A percentile compares a stretch with the other conserved stretches of the same genome.
phyloP scores from a whole-genome alignment of 805 yeast genomes.

The Candida koratica region DNA sequence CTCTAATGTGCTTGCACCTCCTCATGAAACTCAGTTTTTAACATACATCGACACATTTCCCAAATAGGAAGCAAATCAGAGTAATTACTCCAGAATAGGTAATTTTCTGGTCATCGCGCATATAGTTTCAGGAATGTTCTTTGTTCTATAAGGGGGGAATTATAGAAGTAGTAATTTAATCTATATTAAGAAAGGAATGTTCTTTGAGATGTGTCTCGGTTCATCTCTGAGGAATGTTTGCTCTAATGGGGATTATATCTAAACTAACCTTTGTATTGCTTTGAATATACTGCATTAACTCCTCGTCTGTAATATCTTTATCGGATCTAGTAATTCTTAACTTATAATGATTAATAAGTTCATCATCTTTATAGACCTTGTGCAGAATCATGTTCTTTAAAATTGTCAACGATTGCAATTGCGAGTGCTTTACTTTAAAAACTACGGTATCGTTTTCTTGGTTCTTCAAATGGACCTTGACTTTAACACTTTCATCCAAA shows the following conservation, averaged over 20 bases:
- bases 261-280: conserved; percentile 23
- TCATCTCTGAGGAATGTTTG: too few relatives aligned
- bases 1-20: too few relatives aligned
- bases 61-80: too few relatives aligned
- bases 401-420: conserved; percentile 22
- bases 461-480: conserved; percentile 25
- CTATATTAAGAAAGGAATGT: too few relatives aligned
- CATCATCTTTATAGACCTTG: conserved; percentile 30
- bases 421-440: conserved; percentile 21
- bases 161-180: too few relatives aligned
- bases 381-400: conserved; percentile 25
- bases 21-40: too few relatives aligned
- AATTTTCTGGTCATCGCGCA: too few relatives aligned
- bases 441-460: conserved; percentile 29
- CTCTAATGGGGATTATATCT: conserved; percentile 20
- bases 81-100: too few relatives aligned
- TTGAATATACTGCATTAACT: conserved; percentile 17
- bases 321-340: conserved; percentile 13
- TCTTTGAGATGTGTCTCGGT: too few relatives aligned
- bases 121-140: too few relatives aligned
- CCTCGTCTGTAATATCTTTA: conserved; percentile 12
- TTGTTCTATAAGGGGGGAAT: too few relatives aligned
- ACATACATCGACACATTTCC: too few relatives aligned
- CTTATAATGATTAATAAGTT: conserved; percentile 25
- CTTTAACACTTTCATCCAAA: conserved; percentile 17